phyloP scores from a whole-genome alignment of 345 rosid species.

The Pistacia vera region DNA sequence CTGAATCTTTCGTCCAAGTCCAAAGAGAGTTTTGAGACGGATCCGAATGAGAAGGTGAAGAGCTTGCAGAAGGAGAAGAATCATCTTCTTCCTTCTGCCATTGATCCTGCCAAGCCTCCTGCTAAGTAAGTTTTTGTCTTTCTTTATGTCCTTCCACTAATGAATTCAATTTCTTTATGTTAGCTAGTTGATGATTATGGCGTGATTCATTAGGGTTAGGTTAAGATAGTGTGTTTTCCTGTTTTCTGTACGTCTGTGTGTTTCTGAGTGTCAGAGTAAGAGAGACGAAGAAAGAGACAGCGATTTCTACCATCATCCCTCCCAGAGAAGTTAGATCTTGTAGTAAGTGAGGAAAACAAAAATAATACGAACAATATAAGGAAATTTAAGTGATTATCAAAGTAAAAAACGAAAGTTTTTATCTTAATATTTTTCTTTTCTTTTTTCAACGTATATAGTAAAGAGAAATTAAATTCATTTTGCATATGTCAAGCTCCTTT shows the following conservation, averaged over 20 bases:
- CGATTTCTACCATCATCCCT: not conserved
- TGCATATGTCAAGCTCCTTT: too few relatives aligned
- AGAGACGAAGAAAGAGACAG: not conserved
- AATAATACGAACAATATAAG: not conserved
- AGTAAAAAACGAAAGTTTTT: too few relatives aligned
- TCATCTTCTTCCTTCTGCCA: slow-evolving; percentile 37
- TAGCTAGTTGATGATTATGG: not conserved
- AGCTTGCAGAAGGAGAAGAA: slow-evolving; percentile 28
- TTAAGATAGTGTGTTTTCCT: not conserved
- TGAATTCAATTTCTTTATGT: not conserved
- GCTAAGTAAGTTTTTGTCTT: slow-evolving; percentile 50
- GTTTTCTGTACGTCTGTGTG: not conserved
- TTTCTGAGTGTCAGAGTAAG: not conserved
- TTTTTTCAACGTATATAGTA: too few relatives aligned
- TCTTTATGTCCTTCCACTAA: not conserved
- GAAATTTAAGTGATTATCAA: too few relatives aligned
- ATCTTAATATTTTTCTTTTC: too few relatives aligned
- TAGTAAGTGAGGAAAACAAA: not conserved
- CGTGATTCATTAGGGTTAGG: slow-evolving; percentile 5
- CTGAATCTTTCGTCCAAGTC: slow-evolving; percentile 58
- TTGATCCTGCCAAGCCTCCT: slow-evolving; percentile 75
- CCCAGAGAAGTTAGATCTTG: slow-evolving; percentile 9
- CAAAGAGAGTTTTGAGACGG: slow-evolving; percentile 17
- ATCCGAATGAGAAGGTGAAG: slow-evolving; percentile 20
- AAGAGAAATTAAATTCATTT: too few relatives aligned